Evolutionary conservation across 108 stramenopile genomes (phyloP), one percentile per base, ranked within the genome.

Genomic region (Nitzschia sp.): DNA sequence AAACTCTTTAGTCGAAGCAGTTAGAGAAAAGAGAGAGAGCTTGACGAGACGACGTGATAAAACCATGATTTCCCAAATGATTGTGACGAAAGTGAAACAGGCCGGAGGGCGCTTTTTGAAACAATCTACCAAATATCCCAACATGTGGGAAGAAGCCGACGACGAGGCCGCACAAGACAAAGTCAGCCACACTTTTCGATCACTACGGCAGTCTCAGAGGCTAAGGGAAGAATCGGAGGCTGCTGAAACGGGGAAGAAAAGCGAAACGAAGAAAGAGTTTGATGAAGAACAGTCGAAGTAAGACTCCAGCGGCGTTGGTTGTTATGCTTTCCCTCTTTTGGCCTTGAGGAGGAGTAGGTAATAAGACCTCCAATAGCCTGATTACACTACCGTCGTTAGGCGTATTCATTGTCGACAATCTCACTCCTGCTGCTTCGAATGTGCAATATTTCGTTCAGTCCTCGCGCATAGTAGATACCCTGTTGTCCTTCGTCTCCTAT

Each of bases 401-500:
- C n/a, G n/a, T n/a, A n/a, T n/a, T n/a, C n/a, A n/a, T n/a, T n/a
- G n/a, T n/a, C n/a, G n/a, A n/a, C n/a, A n/a, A n/a, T n/a, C n/a
- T n/a, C n/a, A 42, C 38, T 42, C 6, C 13, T 42, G 13, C 38
- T 42, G 13, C 13, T 6, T 38, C 69, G 69, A 47, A 59, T 60
- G 38, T 70, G 69, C 32, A 76, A 27, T 15, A 76, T 46, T 2
- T 61, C 59, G 28, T 68, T 61, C 47, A 76, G 30, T 0, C 25
- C 68, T 24, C 68, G 46, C 1, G 69, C 75, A 76, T 61, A 74
- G 27, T 74, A 66, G 19, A 85, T 53, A 11, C 65, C 85, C 36
- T 74, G 49, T 31, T 27, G 33, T 27, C 80, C 87, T 54, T 88
- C 87, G 45, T 83, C 69, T 25, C 77, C 76, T 36, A 88, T 73